Evolutionary conservation across 768 basidiomycete genomes (phyloP), one percentile per base, ranked within the genome.

Genomic region (Boletus rubropictus): DNA sequence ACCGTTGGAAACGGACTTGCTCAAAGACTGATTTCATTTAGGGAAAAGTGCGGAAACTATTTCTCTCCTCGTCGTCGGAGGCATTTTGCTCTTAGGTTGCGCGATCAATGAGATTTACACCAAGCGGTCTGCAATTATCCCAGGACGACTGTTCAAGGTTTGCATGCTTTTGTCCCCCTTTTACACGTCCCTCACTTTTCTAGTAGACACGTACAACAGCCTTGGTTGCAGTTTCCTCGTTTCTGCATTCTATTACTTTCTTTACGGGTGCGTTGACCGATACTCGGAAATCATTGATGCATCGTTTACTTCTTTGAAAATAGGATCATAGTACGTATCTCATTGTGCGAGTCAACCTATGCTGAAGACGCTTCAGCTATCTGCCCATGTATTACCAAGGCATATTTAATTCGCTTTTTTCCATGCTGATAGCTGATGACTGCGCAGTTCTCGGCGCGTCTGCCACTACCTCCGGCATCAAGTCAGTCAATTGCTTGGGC

Each of bases 371-470:
- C 12, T 32, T 22, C 22, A 66, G 63, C 45, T 72, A 73, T 42
- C 42, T 73, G 29, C 72, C 73, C 4, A 52, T 72, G 42, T 73
- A 71, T 50, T 74, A 67, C 43, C 73, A 73, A 52, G 64, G 62
- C 27, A 47, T 28, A 41, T 20, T 46, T 17, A 25, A 39, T 35
- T 20, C 18, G 0, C n/a, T 21, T 9, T 27, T 22, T n/a, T n/a
- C n/a, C 15, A 14, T 28, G 1, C 4, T 20, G 14, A 42, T 5
- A 15, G 17, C 36, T 54, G 33, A 49, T n/a, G 40, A 10, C 7
- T 11, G 3, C 8, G 36, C 31, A 61, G 63, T 68, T 6, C 65
- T 71, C 15, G 73, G 73, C 4, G 62, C 68, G 18, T 64, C 63
- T 6, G 65, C 69, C 21, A 70, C 69, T 7, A 21, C 22, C 12